Percentiles rank a stretch among this genome's conserved stretches.
phyloP scores from a whole-genome alignment of 768 basidiomycete genomes.

The Amanita polypyramis region DNA sequence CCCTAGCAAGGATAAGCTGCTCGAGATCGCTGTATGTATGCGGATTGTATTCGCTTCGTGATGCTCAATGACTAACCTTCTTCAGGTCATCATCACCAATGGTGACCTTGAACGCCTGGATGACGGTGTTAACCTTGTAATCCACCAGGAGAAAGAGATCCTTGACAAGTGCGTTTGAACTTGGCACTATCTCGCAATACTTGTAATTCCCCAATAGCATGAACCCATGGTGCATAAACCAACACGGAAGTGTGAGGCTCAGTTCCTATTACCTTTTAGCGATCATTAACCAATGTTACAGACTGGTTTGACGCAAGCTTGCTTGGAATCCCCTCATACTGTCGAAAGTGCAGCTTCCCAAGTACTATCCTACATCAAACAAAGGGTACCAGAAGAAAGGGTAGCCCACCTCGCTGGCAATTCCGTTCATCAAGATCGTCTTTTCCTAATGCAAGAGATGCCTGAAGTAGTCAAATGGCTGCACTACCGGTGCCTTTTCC shows the following conservation, averaged over 20 bases:
- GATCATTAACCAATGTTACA: slow-evolving; percentile 16
- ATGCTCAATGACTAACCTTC: neutral
- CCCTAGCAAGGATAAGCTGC: slow-evolving; percentile 52
- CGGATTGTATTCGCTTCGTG: neutral
- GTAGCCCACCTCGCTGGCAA: slow-evolving; percentile 75
- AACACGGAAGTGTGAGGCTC: slow-evolving; percentile 59
- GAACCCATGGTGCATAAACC: slow-evolving; percentile 79
- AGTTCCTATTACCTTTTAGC: neutral
- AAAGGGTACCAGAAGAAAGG: slow-evolving; percentile 64
- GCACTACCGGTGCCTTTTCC: slow-evolving; percentile 55
- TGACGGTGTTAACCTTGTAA: slow-evolving; percentile 67
- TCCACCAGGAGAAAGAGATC: slow-evolving; percentile 56
- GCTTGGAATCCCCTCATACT: slow-evolving; percentile 59
- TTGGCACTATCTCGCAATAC: neutral
- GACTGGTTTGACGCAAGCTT: slow-evolving; percentile 79
- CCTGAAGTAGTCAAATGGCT: slow-evolving; percentile 70
- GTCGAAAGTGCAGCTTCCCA: slow-evolving; percentile 45
- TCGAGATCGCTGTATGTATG: slow-evolving; percentile 68
- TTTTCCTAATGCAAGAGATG: slow-evolving; percentile 71
- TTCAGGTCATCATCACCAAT: slow-evolving; percentile 77
- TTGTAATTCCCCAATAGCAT: slow-evolving; percentile 41
- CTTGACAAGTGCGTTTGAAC: slow-evolving; percentile 52
- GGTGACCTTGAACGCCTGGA: slow-evolving; percentile 76
- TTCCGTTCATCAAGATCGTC: slow-evolving; percentile 74
- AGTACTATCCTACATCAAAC: slow-evolving; percentile 72